A percentile compares a stretch with the other conserved stretches of the same genome.
phyloP scores from a whole-genome alignment of 1,284 basidiomycete species.

The Rhodotorula sp. region DNA sequence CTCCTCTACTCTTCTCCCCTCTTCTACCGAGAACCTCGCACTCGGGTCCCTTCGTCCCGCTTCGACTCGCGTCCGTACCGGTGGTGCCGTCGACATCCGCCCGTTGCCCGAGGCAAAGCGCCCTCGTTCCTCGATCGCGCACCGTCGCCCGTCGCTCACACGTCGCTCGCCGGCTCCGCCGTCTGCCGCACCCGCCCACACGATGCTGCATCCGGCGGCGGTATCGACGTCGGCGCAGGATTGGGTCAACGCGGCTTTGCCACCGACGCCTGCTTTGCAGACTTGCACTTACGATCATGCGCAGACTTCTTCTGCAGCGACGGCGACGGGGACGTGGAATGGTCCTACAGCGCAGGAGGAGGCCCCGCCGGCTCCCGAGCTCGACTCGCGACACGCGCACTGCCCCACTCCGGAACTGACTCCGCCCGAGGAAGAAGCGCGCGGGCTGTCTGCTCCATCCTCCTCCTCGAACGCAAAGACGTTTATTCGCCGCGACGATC shows the following conservation, averaged over 20 bases:
- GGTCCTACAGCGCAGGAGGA: background rate
- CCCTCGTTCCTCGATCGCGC: slow-evolving; percentile 2
- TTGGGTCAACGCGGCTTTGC: slow-evolving; percentile 1
- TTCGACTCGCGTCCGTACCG: slow-evolving; percentile 2
- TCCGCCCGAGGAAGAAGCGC: slow-evolving; percentile 6
- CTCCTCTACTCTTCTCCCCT: background rate
- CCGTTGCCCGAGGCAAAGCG: slow-evolving; percentile 12
- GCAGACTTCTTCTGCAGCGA: background rate
- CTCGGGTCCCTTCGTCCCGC: slow-evolving; percentile 5
- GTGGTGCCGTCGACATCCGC: background rate
- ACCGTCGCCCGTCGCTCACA: background rate
- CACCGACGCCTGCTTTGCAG: slow-evolving; percentile 2
- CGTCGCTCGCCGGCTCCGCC: background rate
- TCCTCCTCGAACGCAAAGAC: background rate
- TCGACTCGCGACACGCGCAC: background rate
- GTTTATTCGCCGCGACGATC: slow-evolving; percentile 19
- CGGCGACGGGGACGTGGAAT: background rate
- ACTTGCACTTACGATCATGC: background rate
- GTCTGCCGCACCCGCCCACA: too few relatives aligned
- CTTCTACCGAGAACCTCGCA: slow-evolving; percentile 4
- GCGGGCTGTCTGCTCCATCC: background rate
- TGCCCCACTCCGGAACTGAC: slow-evolving; percentile 20
- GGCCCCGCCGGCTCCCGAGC: background rate
- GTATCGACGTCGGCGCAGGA: slow-evolving; percentile 2
- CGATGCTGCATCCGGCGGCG: background rate